A percentile compares a stretch with the other conserved stretches of the same genome.
phyloP scores from a whole-genome alignment of 2,329 filamentous ascomycete genomes.

The Fusarium succisae region DNA sequence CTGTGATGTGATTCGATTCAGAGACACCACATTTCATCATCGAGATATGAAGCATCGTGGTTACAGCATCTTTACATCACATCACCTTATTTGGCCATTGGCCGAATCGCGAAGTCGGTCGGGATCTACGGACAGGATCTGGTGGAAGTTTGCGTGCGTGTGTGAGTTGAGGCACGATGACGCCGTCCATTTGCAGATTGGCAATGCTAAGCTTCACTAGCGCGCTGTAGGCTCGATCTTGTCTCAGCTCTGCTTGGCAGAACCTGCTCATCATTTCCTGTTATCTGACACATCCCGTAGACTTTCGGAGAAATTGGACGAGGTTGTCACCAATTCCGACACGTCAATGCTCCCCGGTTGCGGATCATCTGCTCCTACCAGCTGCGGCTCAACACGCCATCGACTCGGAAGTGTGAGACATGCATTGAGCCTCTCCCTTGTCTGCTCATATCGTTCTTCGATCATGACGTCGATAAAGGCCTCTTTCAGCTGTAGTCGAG shows the following conservation, averaged over 20 bases:
- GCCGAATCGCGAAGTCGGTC: neutral
- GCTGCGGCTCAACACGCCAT: conserved; percentile 17
- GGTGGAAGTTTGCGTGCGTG: conserved; percentile 26
- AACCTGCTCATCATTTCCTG: conserved; percentile 18
- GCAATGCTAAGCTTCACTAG: neutral
- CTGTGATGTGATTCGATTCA: neutral
- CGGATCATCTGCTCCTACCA: neutral
- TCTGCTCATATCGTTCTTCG: neutral
- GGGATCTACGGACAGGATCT: conserved; percentile 34
- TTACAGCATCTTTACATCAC: conserved; percentile 10
- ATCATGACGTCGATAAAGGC: conserved; percentile 17
- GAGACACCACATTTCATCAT: conserved; percentile 5
- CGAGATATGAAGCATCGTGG: neutral
- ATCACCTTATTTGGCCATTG: conserved; percentile 1
- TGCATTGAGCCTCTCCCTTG: neutral
- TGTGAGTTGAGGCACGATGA: conserved; percentile 14
- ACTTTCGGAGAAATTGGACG: conserved; percentile 9
- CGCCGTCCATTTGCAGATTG: neutral
- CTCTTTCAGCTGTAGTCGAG: conserved; percentile 20
- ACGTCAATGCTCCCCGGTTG: conserved; percentile 6
- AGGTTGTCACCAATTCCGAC: conserved; percentile 6
- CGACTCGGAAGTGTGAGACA: conserved; percentile 12
- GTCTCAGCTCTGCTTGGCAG: conserved; percentile 16
- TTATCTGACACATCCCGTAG: neutral
- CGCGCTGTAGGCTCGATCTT: neutral